Percentiles rank a stretch among this genome's conserved stretches.
Evolutionary conservation across 805 yeast genomes (phyloP).

Genomic region (Schwanniomyces occidentalis): DNA sequence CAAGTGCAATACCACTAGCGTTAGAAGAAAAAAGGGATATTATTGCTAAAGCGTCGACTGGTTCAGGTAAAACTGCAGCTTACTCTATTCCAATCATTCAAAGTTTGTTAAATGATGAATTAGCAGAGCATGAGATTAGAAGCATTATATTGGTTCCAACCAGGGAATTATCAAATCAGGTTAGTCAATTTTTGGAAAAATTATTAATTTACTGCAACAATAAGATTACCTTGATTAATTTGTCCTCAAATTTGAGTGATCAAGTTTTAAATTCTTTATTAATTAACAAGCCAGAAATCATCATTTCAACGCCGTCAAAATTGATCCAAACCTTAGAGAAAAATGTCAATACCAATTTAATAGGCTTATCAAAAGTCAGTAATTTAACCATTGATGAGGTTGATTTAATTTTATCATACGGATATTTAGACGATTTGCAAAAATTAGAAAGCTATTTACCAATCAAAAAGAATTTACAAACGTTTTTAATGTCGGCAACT

Average conservation of each 20-base stretch:
- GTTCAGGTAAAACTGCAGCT: constrained; percentile 94
- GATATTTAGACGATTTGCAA: constrained; percentile 82
- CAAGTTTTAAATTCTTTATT: constrained; percentile 71
- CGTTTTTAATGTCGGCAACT: constrained; percentile 96
- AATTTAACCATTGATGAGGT: constrained; percentile 93
- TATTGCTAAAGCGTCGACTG: constrained; percentile 92
- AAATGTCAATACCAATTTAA: constrained; percentile 37
- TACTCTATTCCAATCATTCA: constrained; percentile 86
- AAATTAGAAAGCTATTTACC: constrained; percentile 65
- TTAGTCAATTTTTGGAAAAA: constrained; percentile 64
- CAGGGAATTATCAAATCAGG: constrained; percentile 88
- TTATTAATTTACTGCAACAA: constrained; percentile 71
- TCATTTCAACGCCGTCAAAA: constrained; percentile 86
- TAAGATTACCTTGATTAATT: constrained; percentile 61
- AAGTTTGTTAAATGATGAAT: constrained; percentile 53
- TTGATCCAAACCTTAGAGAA: constrained; percentile 56
- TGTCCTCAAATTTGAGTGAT: constrained; percentile 65
- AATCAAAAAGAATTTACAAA: constrained; percentile 74
- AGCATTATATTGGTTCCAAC: constrained; percentile 89
- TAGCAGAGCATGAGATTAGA: constrained; percentile 35
- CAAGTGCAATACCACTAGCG: constrained; percentile 90
- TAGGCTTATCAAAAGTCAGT: constrained; percentile 57
- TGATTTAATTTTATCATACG: constrained; percentile 85
- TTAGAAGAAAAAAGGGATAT: constrained; percentile 87
- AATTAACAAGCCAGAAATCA: constrained; percentile 72